These are phyloP conservation scores for Jatropha multifida DNA, from an alignment of 441 rosid genomes.

Conservation along the genomic window DNA sequence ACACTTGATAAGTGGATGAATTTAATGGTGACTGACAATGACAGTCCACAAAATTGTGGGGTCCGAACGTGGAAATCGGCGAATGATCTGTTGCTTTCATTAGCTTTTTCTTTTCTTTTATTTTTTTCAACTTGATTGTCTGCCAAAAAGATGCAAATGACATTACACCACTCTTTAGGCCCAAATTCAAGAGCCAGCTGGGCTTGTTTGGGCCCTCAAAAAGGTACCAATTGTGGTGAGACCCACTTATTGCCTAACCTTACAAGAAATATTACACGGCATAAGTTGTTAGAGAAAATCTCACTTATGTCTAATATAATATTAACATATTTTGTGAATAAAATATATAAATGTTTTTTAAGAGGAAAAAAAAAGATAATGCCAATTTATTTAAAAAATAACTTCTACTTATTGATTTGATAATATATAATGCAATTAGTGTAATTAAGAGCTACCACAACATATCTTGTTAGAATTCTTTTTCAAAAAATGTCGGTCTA, in stretches of 20 bases:
- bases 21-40: background rate
- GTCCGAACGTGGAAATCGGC: conserved; percentile 10
- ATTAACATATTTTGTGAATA: too few species aligned
- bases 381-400: too few species aligned
- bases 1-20: background rate
- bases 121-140: background rate
- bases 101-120: conserved; percentile 5
- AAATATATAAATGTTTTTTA: too few species aligned
- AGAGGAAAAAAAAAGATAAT: too few species aligned
- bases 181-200: conserved; percentile 15
- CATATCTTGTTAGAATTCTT: too few species aligned
- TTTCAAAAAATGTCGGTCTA: too few species aligned
- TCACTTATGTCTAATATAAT: too few species aligned
- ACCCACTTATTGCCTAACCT: conserved; percentile 14
- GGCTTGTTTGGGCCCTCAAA: conserved; percentile 9
- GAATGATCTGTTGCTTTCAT: conserved; percentile 21
- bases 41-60: background rate
- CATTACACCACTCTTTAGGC: conserved; percentile 11
- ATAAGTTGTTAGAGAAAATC: too few species aligned
- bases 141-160: background rate
- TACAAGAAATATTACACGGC: background rate
- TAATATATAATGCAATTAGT: too few species aligned
- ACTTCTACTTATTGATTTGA: too few species aligned
- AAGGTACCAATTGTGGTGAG: background rate
- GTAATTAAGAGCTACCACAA: too few species aligned